A percentile compares a stretch with the other conserved stretches of the same genome.
phyloP scores from a whole-genome alignment of 2,329 filamentous ascomycete species.

The Scopulariopsis brevicaulis region DNA sequence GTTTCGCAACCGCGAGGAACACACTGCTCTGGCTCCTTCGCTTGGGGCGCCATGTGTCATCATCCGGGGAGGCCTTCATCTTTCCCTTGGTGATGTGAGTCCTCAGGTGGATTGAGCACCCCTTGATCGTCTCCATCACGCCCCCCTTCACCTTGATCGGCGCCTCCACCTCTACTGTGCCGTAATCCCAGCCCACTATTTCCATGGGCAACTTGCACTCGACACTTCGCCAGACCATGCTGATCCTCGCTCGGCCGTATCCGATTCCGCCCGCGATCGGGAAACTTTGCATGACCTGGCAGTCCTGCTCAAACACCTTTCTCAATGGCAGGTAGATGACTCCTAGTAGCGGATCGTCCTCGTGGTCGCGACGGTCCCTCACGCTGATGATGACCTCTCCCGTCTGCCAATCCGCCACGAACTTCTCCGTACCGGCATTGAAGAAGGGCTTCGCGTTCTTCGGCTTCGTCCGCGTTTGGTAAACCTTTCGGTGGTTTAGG shows the following conservation, averaged over 20 bases:
- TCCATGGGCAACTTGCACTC: constrained; percentile 75
- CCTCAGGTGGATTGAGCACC: constrained; percentile 66
- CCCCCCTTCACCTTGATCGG: constrained; percentile 51
- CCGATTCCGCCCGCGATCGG: constrained; percentile 92
- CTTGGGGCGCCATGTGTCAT: constrained; percentile 7
- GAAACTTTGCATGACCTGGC: constrained; percentile 84
- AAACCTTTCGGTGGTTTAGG: constrained; percentile 78
- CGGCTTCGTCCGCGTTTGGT: constrained; percentile 90
- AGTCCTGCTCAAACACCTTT: constrained; percentile 77
- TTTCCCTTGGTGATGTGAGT: constrained; percentile 74
- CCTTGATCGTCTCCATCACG: constrained; percentile 49
- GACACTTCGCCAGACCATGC: constrained; percentile 78
- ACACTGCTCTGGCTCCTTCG: constrained; percentile 25
- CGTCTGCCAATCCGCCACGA: constrained; percentile 87
- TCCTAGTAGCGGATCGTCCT: constrained; percentile 91
- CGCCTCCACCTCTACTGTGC: constrained; percentile 80
- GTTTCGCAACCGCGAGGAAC: constrained; percentile 76
- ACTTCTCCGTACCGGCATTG: constrained; percentile 89
- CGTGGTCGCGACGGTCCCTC: constrained; percentile 75
- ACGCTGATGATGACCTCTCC: constrained; percentile 79
- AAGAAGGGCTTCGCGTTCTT: constrained; percentile 93
- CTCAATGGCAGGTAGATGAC: constrained; percentile 82
- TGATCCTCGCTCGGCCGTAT: constrained; percentile 82
- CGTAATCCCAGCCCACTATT: constrained; percentile 89
- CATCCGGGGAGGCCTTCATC: background rate